Evolutionary conservation across 208 protist genomes (phyloP), one percentile per base, ranked within the genome.

Genomic region (Trypanosoma scelopori): DNA sequence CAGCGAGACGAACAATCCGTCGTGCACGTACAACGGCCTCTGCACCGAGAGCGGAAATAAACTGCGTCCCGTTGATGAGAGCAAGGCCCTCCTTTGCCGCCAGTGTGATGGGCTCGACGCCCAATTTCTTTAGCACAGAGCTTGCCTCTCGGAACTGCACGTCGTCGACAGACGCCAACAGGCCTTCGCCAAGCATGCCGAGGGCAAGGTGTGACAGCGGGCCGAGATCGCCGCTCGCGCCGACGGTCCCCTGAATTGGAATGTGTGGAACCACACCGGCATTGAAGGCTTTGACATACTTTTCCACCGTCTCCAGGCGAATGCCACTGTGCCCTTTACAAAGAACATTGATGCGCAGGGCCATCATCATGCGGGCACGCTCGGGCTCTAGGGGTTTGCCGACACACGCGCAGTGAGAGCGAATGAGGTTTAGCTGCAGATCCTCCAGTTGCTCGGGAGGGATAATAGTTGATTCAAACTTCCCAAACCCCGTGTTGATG

Each of bases 1-100:
- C 75, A 0, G 92, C 84, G 4, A 55, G 47, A 3, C 66, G 37
- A 5, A 55, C 41, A 39, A 80, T 28, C 16, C 41, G 71, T 16
- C 67, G 41, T 16, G 78, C 65, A 6, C 85, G 65, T 22, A 81
- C 53, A 7, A 95, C 28, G 15, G 87, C 87, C 48, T 94, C 85
- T 5, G 74, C 58, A 23, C 68, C 81, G 22, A 91, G 46, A 30
- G 83, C 79, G 15, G 83, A 81, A 27, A 97, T 97, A 20, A 97
- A 81, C 74, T 97, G 90, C 20, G 93, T 97, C 18, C 93, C 93
- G 73, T 97, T 97, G 35, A 97, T 96, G 5, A 97, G 52, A 25
- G 93, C 87, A 23, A 97, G 76, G 30, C 93, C 92, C 52, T 93
- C 90, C 49, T 93, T 93, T 11, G 89, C 74, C 18, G 41, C 50